Base-by-base conservation (phyloP, 768 basidiomycete species). In the Mycena kentingensis region DNA sequence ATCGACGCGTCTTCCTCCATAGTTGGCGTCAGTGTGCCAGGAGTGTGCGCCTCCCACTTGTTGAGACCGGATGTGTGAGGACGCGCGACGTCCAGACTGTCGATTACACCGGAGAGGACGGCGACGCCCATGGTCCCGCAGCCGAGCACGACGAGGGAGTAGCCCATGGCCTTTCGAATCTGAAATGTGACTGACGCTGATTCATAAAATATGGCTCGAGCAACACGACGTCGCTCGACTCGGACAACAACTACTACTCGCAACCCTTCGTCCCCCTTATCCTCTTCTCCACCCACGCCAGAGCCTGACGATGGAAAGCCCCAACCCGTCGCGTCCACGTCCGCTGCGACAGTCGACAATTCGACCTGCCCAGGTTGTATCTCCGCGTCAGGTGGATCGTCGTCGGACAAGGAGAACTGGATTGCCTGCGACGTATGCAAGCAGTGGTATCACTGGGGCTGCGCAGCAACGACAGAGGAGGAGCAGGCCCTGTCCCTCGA, bases 111-210 rank as follows among this genome's bases (percentile, higher is more conserved):
- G 21, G 96, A 95, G 43, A 94, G 81, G 67, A 99, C 81, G 52
- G 97, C 94, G 62, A 98, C 73, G 51, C 97, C 97, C 97, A 99
- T 98, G 11, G 96, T 98, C 51, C 97, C 97, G 70, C 97, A 98
- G 78, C 96, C 93, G 75, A 97, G 72, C 25, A 95, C 84, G 64
- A 92, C 93, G 48, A 96, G 82, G 46, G 91, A 94, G 70, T 97
- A 96, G 18, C 93, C 93, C 93, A 95, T 95, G 37, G 48, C 63
- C 55, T 32, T 25, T 5, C 4, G 37, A 49, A 31, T 18, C 37
- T n/a, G n/a, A n/a, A n/a, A n/a, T n/a, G n/a, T n/a, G n/a, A n/a
- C n/a, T n/a, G n/a, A n/a, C n/a, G n/a, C n/a, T n/a, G n/a, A n/a
- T n/a, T n/a, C n/a, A n/a, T n/a, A n/a, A n/a, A n/a, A n/a, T n/a